Conservation (phyloP, 495 filamentous ascomycete species). For the Aspergillus heteromorphus region DNA sequence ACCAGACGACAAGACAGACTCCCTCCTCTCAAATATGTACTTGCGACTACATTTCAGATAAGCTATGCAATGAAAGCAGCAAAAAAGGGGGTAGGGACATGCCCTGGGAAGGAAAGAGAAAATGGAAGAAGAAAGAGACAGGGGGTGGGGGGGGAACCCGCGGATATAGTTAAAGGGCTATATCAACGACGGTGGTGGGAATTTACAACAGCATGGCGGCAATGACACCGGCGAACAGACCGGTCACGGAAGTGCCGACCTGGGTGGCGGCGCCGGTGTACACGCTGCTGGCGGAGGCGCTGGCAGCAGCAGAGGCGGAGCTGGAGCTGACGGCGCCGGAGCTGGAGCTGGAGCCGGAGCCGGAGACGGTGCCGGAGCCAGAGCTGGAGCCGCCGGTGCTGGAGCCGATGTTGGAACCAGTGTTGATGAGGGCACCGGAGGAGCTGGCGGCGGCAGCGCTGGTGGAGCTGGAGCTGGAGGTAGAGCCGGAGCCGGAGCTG, state of each 20-base stretch:
- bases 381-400: neutral
- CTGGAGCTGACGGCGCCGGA: slow-evolving; percentile 15
- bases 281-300: slow-evolving; percentile 13
- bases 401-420: slow-evolving; percentile 14
- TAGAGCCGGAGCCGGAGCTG: slow-evolving; percentile 1
- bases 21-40: slow-evolving; percentile 2
- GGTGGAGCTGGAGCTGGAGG: slow-evolving; percentile 3
- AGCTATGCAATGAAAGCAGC: neutral
- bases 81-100: neutral
- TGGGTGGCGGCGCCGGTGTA: slow-evolving; percentile 21
- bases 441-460: neutral
- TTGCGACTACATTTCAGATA: neutral
- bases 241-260: slow-evolving; percentile 19
- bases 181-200: neutral
- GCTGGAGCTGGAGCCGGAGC: slow-evolving; percentile 14
- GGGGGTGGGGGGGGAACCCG: no score
- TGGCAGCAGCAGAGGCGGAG: slow-evolving; percentile 14
- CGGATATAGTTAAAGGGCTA: neutral
- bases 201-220: slow-evolving; percentile 33
- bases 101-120: slow-evolving; percentile 5
- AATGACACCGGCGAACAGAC: slow-evolving; percentile 28
- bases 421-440: neutral
- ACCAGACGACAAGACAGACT: neutral
- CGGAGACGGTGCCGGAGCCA: slow-evolving; percentile 16
- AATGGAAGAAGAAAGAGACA: no score